phyloP scores from a whole-genome alignment of 106 monocot species.

The Platanthera zijinensis region DNA sequence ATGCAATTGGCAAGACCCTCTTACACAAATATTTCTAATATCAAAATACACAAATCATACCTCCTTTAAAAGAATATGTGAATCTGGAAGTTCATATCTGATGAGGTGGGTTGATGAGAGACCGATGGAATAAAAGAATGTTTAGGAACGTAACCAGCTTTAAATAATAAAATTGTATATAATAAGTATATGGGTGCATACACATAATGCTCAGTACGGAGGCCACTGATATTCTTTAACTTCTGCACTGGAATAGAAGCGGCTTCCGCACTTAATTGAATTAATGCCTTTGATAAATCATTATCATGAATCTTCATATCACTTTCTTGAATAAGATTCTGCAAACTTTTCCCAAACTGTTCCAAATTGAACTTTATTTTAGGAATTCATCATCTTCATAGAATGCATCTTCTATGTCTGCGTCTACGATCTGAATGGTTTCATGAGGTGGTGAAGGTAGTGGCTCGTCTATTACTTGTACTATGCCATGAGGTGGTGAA shows the following conservation, averaged over 20 bases:
- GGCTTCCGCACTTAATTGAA: constrained; percentile 5
- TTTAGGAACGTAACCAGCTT: neutral
- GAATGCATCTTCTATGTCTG: constrained; percentile 17
- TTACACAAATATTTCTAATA: neutral
- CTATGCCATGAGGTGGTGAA: too few relatives aligned
- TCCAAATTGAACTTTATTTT: constrained; percentile 10
- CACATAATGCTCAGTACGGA: constrained; percentile 19
- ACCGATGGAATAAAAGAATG: neutral
- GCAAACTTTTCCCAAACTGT: neutral
- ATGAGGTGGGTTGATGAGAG: neutral
- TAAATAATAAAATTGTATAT: neutral
- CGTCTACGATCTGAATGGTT: neutral
- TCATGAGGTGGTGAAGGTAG: neutral
- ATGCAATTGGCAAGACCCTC: neutral
- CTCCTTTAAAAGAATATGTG: constrained; percentile 8
- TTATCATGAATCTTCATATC: constrained; percentile 1
- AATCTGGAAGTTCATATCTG: constrained; percentile 12
- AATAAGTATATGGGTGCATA: constrained; percentile 3
- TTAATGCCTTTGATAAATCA: constrained; percentile 20
- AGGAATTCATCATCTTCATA: constrained; percentile 20
- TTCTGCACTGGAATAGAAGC: constrained; percentile 11
- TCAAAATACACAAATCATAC: neutral
- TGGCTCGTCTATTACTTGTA: neutral
- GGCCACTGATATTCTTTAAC: constrained; percentile 14
- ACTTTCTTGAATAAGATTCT: constrained; percentile 12